Evolutionary conservation across 2,329 filamentous ascomycete species (phyloP).

Genomic region (Aureobasidium lini): DNA sequence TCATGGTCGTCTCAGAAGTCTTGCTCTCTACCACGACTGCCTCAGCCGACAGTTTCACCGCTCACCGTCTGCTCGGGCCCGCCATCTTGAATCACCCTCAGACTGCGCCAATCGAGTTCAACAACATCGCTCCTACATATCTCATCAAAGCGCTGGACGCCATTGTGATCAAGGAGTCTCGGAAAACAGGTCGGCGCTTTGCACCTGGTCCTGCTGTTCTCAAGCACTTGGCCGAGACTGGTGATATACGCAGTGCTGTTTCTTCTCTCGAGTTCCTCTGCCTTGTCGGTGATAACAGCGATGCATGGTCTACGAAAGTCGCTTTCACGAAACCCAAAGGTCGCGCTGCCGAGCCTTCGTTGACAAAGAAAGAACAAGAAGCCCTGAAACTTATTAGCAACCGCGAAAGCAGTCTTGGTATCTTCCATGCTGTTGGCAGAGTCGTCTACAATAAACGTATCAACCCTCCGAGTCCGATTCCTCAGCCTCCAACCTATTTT

Average conservation of each 20-base stretch:
- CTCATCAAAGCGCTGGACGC: constrained; percentile 77
- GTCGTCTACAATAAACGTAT: constrained; percentile 93
- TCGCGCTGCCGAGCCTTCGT: constrained; percentile 44
- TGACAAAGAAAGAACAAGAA: constrained; percentile 73
- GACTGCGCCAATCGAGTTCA: constrained; percentile 80
- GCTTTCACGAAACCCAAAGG: constrained; percentile 61
- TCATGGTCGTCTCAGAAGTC: constrained; percentile 89
- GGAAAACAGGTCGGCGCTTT: constrained; percentile 64
- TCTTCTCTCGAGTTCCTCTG: constrained; percentile 90
- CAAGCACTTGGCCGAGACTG: constrained; percentile 72
- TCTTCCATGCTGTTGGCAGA: constrained; percentile 94
- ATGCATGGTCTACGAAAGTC: constrained; percentile 68
- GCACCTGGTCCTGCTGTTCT: constrained; percentile 74
- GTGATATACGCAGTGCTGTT: constrained; percentile 87
- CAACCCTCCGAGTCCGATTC: constrained; percentile 38
- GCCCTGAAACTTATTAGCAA: constrained; percentile 75
- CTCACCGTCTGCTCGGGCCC: constrained; percentile 78
- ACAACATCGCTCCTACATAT: constrained; percentile 78
- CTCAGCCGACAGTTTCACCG: constrained; percentile 84
- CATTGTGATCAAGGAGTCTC: constrained; percentile 77
- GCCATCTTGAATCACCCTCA: constrained; percentile 77
- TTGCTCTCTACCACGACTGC: constrained; percentile 77
- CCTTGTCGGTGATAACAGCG: constrained; percentile 66
- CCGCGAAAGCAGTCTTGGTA: constrained; percentile 80
- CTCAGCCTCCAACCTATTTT: constrained; percentile 41